Percentiles rank a stretch among this genome's conserved stretches.
Evolutionary conservation across 805 yeast genomes (phyloP).

Genomic region (Myxozyma sirexii): DNA sequence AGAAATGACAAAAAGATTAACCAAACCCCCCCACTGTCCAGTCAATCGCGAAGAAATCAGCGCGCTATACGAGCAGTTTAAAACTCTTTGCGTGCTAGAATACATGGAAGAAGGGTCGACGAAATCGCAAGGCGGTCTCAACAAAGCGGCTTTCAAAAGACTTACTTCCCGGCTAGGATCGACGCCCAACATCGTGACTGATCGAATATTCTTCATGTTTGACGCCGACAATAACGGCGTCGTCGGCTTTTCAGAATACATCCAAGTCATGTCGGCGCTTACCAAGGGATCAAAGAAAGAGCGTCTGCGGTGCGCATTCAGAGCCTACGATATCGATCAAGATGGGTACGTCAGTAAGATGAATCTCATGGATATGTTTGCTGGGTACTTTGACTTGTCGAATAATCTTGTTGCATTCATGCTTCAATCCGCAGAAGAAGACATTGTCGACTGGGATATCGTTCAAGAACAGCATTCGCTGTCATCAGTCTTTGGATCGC

Average conservation of each 20-base stretch:
- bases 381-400: conserved; percentile 29
- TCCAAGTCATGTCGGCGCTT: conserved; percentile 13
- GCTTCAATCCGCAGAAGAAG: conserved; percentile 22
- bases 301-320: conserved; percentile 18
- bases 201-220: conserved; percentile 29
- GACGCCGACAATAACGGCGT: conserved; percentile 36
- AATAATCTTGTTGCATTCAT: conserved; percentile 20
- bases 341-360: conserved; percentile 23
- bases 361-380: conserved; percentile 23
- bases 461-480: conserved; percentile 19
- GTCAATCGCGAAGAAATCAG: conserved; percentile 29
- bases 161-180: conserved; percentile 24
- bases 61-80: conserved; percentile 34
- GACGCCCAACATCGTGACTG: conserved; percentile 28
- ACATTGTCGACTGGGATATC: conserved; percentile 17
- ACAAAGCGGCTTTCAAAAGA: conserved; percentile 11
- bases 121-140: conserved; percentile 16
- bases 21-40: too few relatives aligned
- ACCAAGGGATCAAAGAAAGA: conserved; percentile 18
- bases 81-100: conserved; percentile 7
- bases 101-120: conserved; percentile 1
- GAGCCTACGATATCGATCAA: conserved; percentile 24
- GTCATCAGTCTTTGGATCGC: conserved; percentile 21
- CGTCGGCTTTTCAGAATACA: conserved; percentile 34
- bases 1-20: neutral